Evolutionary conservation across 139 green algal genomes (phyloP).

Genomic region (Zygnema circumcarinatum): DNA sequence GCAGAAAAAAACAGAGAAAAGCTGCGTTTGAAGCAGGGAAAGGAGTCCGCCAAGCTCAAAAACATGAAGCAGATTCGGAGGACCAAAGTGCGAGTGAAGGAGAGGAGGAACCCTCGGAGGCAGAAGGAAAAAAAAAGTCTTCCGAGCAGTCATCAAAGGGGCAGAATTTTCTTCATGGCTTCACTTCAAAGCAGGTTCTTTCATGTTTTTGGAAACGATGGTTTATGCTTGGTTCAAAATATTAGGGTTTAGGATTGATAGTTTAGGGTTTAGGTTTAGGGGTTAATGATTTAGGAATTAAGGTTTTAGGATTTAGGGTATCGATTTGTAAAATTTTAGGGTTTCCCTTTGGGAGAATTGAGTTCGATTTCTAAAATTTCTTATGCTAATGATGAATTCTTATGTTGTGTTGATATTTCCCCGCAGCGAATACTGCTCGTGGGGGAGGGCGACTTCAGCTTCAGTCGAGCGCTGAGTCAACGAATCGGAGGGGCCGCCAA

Average conservation of each 20-base stretch:
- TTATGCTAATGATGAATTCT: neutral
- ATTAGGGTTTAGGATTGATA: too few species aligned
- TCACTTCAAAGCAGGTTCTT: neutral
- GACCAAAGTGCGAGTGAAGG: neutral
- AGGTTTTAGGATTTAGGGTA: neutral
- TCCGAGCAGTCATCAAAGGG: neutral
- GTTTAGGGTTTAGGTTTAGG: too few species aligned
- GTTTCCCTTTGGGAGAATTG: neutral
- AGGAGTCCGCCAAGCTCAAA: neutral
- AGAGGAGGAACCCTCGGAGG: neutral
- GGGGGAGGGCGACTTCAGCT: conserved; percentile 34
- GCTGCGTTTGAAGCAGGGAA: neutral
- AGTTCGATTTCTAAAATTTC: neutral
- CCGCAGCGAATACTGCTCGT: conserved; percentile 29
- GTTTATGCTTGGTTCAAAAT: too few species aligned
- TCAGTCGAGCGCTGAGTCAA: conserved; percentile 10
- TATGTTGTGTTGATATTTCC: neutral
- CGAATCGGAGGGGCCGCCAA: neutral
- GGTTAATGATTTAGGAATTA: too few species aligned
- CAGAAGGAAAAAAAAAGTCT: neutral
- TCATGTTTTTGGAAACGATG: too few species aligned
- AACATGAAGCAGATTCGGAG: neutral
- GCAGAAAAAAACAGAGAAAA: neutral
- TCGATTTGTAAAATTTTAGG: neutral
- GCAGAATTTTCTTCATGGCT: neutral